phyloP scores from a whole-genome alignment of 352 stramenopile genomes.

The Aphanomyces invadans region DNA sequence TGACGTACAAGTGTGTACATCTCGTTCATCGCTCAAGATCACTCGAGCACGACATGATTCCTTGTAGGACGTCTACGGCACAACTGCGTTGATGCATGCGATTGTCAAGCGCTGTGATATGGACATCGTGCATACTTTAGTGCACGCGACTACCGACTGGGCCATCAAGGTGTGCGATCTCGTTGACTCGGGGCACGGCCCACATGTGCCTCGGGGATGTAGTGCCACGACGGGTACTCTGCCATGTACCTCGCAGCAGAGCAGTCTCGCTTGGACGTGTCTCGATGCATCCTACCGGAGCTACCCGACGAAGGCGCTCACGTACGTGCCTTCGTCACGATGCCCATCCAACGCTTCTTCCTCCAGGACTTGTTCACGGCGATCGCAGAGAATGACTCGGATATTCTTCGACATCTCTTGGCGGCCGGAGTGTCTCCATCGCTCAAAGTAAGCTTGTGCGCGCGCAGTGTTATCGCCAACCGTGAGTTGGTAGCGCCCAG shows the following conservation, averaged over 20 bases:
- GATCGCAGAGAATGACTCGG: background rate
- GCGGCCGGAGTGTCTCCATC: slow-evolving; percentile 10
- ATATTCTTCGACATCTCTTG: background rate
- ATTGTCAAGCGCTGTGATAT: slow-evolving; percentile 8
- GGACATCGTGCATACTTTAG: slow-evolving; percentile 3
- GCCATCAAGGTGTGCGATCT: background rate
- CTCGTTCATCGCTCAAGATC: background rate
- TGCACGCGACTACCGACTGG: slow-evolving; percentile 12
- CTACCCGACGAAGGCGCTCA: slow-evolving; percentile 8
- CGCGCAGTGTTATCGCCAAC: background rate
- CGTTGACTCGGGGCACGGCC: background rate
- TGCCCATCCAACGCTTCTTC: background rate
- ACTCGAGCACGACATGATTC: background rate
- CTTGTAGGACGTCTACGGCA: slow-evolving; percentile 8
- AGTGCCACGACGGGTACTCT: slow-evolving; percentile 9
- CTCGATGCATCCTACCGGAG: slow-evolving; percentile 2
- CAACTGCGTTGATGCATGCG: slow-evolving; percentile 13
- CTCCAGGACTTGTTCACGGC: background rate
- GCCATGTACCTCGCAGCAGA: slow-evolving; percentile 11
- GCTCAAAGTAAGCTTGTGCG: background rate
- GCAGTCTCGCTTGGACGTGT: background rate
- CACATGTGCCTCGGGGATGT: background rate
- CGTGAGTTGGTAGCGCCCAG: background rate
- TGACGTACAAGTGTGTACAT: slow-evolving; percentile 18
- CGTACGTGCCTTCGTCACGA: background rate